Evolutionary conservation across 139 green algal species (phyloP).

Genomic region (Auxenochlorella pyrenoidosa): DNA sequence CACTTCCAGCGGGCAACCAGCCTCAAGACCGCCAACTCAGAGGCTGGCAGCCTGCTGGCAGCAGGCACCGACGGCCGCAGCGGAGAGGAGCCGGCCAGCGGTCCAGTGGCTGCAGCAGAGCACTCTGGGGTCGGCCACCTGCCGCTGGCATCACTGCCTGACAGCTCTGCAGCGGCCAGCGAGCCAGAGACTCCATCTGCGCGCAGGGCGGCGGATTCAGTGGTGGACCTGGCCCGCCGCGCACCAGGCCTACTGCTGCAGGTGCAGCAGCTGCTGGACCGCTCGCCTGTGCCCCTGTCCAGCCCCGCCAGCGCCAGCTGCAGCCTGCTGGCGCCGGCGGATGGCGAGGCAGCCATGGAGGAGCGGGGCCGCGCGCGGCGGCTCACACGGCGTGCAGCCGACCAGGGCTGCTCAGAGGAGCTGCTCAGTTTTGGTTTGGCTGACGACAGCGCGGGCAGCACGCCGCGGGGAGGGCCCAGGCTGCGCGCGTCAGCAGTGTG

Average conservation of each 20-base stretch:
- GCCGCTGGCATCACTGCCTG: no score
- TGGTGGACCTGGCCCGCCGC: not conserved
- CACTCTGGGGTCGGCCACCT: no score
- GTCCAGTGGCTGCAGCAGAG: no score
- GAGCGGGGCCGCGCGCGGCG: no score
- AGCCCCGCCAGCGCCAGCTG: not conserved
- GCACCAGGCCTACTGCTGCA: not conserved
- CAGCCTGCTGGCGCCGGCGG: not conserved
- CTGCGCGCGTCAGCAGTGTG: no score
- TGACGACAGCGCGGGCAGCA: no score
- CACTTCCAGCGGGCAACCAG: not conserved
- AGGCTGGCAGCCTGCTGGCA: not conserved
- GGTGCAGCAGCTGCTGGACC: not conserved
- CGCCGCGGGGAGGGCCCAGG: no score
- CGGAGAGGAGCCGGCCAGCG: no score
- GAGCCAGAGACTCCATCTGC: no score
- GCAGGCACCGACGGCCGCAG: no score
- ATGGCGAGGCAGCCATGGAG: not conserved
- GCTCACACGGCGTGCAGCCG: not conserved
- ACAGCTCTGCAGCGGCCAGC: no score
- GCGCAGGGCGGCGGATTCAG: not conserved
- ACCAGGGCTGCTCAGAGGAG: not conserved
- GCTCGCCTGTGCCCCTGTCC: not conserved
- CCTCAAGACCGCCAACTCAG: not conserved
- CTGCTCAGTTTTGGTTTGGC: not conserved